Evolutionary conservation across 176 grass and related monocot genomes (phyloP).

Genomic region (Leersia perrieri): DNA sequence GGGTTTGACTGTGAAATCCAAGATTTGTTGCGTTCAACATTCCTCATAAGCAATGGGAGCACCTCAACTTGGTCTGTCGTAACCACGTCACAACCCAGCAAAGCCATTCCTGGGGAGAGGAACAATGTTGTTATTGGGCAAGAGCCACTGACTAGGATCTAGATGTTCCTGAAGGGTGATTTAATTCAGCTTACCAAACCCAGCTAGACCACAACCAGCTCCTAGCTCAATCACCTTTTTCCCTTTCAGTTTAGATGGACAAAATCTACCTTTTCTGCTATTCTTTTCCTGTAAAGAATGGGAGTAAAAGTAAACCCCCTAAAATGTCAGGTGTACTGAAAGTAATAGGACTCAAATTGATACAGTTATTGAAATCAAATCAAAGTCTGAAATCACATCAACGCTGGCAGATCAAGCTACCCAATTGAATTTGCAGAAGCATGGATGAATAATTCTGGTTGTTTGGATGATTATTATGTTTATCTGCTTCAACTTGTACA

Average conservation of each 20-base stretch:
- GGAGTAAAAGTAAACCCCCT: neutral
- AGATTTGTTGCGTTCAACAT: conserved; percentile 79
- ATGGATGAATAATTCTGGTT: neutral
- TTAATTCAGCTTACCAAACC: conserved; percentile 53
- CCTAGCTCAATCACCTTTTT: conserved; percentile 87
- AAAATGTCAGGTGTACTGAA: neutral
- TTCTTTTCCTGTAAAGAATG: conserved; percentile 75
- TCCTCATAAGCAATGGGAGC: conserved; percentile 84
- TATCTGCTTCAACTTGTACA: neutral
- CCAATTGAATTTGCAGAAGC: neutral
- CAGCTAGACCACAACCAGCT: conserved; percentile 92
- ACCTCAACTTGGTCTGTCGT: conserved; percentile 89
- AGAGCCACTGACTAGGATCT: neutral
- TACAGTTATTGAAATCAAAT: neutral
- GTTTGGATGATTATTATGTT: neutral
- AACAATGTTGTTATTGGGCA: neutral
- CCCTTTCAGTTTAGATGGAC: conserved; percentile 76
- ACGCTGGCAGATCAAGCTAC: conserved; percentile 6
- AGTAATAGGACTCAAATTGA: neutral
- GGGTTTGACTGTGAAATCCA: conserved; percentile 71
- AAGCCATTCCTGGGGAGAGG: conserved; percentile 70
- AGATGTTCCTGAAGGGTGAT: neutral
- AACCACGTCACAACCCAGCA: conserved; percentile 79
- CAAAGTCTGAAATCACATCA: neutral
- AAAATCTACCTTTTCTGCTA: conserved; percentile 89